These are phyloP conservation scores for Endotrypanum monterogeii DNA, from an alignment of 208 protist species.

Conservation along the genomic window DNA sequence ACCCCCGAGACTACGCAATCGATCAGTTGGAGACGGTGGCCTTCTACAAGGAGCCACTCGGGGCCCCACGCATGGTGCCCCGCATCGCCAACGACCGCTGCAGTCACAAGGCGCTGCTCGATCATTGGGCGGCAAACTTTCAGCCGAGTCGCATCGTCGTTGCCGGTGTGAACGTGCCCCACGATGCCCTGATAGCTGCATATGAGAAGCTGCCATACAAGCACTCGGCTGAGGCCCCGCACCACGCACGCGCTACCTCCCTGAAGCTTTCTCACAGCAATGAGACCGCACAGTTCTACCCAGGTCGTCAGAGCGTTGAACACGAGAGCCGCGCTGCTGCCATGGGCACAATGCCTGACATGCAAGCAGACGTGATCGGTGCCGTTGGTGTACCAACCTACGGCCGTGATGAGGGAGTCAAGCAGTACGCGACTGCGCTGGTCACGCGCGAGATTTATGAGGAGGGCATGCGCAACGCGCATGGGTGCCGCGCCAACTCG, in stretches of 20 bases:
- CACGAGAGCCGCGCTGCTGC: constrained; percentile 68
- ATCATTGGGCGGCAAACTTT: constrained; percentile 76
- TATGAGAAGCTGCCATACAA: constrained; percentile 78
- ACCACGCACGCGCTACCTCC: constrained; percentile 47
- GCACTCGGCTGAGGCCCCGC: constrained; percentile 71
- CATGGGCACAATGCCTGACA: constrained; percentile 87
- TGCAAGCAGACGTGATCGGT: constrained; percentile 75
- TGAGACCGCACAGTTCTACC: constrained; percentile 82
- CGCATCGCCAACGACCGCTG: constrained; percentile 73
- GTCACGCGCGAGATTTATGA: constrained; percentile 72
- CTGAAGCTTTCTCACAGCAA: constrained; percentile 47
- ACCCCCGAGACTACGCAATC: constrained; percentile 71
- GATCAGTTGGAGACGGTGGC: constrained; percentile 84
- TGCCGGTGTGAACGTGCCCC: constrained; percentile 81
- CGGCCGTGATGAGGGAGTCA: constrained; percentile 56
- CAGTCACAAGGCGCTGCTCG: constrained; percentile 68
- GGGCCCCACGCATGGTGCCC: constrained; percentile 71
- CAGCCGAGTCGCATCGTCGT: constrained; percentile 68
- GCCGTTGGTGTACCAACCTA: constrained; percentile 66
- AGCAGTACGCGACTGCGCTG: constrained; percentile 60
- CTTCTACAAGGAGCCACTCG: constrained; percentile 91
- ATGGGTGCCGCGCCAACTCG: constrained; percentile 21
- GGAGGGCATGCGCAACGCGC: constrained; percentile 31
- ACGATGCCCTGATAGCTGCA: constrained; percentile 78
- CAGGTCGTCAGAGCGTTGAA: constrained; percentile 51